These are phyloP conservation scores for Microcera coccophila DNA, from an alignment of 2,329 filamentous ascomycete species.

Conservation along the genomic window DNA sequence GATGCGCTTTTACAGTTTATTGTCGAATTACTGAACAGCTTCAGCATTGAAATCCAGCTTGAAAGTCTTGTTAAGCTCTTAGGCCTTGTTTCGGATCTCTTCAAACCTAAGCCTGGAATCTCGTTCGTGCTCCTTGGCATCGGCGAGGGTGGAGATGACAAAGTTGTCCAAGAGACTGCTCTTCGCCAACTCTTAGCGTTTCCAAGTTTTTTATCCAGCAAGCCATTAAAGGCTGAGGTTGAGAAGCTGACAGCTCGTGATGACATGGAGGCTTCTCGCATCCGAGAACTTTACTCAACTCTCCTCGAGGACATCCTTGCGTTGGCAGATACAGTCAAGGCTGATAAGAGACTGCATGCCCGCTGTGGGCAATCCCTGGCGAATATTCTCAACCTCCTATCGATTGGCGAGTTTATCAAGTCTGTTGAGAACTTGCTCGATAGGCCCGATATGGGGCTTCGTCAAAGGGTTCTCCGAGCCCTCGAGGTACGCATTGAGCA, in stretches of 20 bases:
- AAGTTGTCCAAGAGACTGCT: conserved; percentile 49
- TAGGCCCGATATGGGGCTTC: conserved; percentile 68
- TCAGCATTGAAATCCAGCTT: conserved; percentile 72
- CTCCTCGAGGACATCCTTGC: conserved; percentile 63
- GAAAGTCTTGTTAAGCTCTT: conserved; percentile 74
- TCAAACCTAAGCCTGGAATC: conserved; percentile 69
- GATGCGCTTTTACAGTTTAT: conserved; percentile 72
- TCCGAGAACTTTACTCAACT: conserved; percentile 64
- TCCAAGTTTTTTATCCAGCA: conserved; percentile 55
- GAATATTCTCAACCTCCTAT: conserved; percentile 77
- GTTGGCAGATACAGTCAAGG: conserved; percentile 62
- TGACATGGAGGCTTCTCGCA: conserved; percentile 62
- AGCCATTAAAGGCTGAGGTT: conserved; percentile 54
- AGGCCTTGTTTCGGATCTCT: conserved; percentile 68
- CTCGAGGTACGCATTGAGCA: conserved; percentile 75
- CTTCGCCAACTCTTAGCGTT: conserved; percentile 54
- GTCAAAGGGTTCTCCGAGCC: conserved; percentile 74
- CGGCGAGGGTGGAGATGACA: conserved; percentile 44
- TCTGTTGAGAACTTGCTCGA: conserved; percentile 79
- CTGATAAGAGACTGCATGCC: conserved; percentile 51
- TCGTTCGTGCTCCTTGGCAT: conserved; percentile 67
- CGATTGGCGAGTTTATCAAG: conserved; percentile 83
- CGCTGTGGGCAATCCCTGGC: conserved; percentile 68
- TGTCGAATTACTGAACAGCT: conserved; percentile 67
- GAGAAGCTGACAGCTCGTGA: conserved; percentile 55